Evolutionary conservation across 2,329 filamentous ascomycete genomes (phyloP), one percentile per base, ranked within the genome.

Genomic region (Aureobasidium zeae): DNA sequence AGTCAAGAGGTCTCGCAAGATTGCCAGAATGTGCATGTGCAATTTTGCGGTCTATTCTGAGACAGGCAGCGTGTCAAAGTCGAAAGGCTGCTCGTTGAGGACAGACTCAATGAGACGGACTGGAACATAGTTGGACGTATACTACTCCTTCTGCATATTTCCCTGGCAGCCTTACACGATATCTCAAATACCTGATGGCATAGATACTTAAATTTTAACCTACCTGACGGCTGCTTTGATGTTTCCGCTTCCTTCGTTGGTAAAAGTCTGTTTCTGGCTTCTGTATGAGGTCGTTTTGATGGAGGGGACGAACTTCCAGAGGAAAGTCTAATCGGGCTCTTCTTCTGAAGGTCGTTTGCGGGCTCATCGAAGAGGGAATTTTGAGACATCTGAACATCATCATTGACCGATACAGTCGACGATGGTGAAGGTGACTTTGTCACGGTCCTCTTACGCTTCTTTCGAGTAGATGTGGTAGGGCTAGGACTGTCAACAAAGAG

Each of bases 361-460:
- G 11, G 33, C 17, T 39, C 37, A 36, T 30, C 44, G 29, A 46
- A 45, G n/a, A 37, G 30, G 8, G 48, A 46, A 29, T 51, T 43
- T 16, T 50, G 46, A 19, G 43, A 30, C 5, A 31, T 34, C 1
- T 44, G 46, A 3, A 39, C 29, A 22, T 47, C 29, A 22, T 47
- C 47, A 24, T 47, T 24, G n/a, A 35, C 21, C 16, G 32, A 36
- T 13, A 44, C 25, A 10, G 28, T 17, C 25, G 37, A 28, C 12
- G 37, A 43, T 3, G 39, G 22, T 12, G 39, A 34, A 30, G 21
- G 39, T 4, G 22, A 19, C 13, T 28, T n/a, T 11, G 22, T 3
- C 16, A 16, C 5, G 5, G 16, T 5, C 4, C 39, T 34, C 9
- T 34, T 43, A 15, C 39, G 29, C n/a, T 43, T 43, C 12, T 15